These are phyloP conservation scores for Pseudogymnoascus sp. DNA, from an alignment of 2,329 filamentous ascomycete genomes.

Conservation along the genomic window DNA sequence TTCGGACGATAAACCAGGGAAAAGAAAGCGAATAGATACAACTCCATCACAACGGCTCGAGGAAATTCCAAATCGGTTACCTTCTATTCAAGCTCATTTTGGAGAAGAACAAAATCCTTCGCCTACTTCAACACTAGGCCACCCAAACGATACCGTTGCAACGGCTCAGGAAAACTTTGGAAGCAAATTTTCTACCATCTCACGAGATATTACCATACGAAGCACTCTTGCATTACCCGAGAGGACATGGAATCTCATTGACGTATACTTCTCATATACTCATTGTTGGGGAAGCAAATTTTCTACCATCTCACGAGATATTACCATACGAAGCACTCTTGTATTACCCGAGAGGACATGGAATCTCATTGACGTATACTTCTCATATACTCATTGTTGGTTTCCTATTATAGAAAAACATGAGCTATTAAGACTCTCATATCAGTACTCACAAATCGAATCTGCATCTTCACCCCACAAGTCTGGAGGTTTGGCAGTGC, in stretches of 20 bases:
- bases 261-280: slow-evolving; percentile 67
- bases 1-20: slow-evolving; percentile 16
- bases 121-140: background rate
- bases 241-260: slow-evolving; percentile 42
- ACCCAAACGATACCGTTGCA: background rate
- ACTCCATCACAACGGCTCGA: background rate
- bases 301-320: background rate
- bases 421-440: slow-evolving; percentile 24
- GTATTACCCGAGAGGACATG: slow-evolving; percentile 25
- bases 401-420: slow-evolving; percentile 65
- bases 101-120: background rate
- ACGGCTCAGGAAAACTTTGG: background rate
- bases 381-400: slow-evolving; percentile 69
- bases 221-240: slow-evolving; percentile 17
- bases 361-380: slow-evolving; percentile 60
- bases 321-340: background rate
- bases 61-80: background rate
- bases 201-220: background rate
- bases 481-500: slow-evolving; percentile 42
- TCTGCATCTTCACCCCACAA: slow-evolving; percentile 6
- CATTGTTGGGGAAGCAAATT: slow-evolving; percentile 49
- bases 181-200: background rate
- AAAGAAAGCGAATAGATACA: slow-evolving; percentile 20
- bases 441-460: slow-evolving; percentile 24
- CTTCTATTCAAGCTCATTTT: background rate